Conservation (phyloP, 768 basidiomycete genomes). For the Leccinum ochraceum region DNA sequence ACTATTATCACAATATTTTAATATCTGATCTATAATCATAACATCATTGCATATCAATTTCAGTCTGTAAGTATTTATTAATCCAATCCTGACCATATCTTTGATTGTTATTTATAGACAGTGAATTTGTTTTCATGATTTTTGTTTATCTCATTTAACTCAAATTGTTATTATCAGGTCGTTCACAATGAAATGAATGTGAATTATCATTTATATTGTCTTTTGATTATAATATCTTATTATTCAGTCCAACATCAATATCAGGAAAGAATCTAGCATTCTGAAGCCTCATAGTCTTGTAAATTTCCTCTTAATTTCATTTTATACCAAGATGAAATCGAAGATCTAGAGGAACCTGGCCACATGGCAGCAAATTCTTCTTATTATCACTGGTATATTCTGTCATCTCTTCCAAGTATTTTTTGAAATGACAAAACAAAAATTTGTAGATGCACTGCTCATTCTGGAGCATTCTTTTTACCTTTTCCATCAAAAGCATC, state of each 20-base stretch:
- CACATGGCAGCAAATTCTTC: too few species aligned
- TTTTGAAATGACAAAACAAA: too few species aligned
- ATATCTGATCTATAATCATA: neutral
- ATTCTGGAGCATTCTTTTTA: too few species aligned
- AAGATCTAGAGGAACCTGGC: neutral
- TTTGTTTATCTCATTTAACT: neutral
- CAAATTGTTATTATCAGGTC: neutral
- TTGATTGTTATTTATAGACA: neutral
- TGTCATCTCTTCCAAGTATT: too few species aligned
- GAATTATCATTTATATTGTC: neutral
- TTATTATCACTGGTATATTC: too few species aligned
- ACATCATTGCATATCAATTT: too few species aligned
- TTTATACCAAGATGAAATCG: neutral
- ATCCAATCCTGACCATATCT: neutral
- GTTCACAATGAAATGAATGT: neutral
- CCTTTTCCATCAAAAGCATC: too few species aligned
- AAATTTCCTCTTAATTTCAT: neutral
- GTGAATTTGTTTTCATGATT: neutral
- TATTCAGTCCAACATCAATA: neutral
- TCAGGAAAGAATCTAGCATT: neutral
- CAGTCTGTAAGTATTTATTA: neutral
- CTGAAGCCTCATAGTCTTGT: neutral
- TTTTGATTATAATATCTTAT: neutral
- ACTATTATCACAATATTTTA: neutral
- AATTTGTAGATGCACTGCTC: too few species aligned